Base-by-base conservation (phyloP, 176 grass and related monocot genomes). In the Avena insularis region DNA sequence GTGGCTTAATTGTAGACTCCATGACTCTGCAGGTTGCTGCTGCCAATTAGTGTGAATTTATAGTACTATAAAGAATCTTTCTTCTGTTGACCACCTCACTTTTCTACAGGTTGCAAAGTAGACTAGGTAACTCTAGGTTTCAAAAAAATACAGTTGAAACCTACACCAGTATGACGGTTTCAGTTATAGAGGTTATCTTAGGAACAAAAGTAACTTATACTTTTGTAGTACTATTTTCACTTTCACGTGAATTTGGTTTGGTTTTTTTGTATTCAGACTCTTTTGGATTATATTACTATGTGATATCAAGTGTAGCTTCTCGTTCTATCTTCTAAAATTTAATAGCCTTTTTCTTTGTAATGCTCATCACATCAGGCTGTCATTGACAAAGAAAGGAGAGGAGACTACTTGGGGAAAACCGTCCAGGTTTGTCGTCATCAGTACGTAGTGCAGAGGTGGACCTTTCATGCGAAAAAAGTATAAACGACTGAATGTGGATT, bases 381-480 rank as follows among this genome's bases (percentile, higher is more conserved):
- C 59, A 94, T 99, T 77, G 68, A 96, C 73, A 99, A 99, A 92
- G 97, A 99, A 90, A 94, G 97, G 84, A 94, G 73, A 91, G 97
- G 97, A 16, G 92, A 92, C 86, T 99, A 99, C 92, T 91, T 99
- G 61, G 97, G 97, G 51, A 96, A 93, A 90, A 99, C 97, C 78
- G 91, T 99, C 72, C 97, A 99, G 94, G 97, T 98, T 38, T 48
- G 74, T 85, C 35, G 40, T 77, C 33, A 76, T 77, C 33, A 76
- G 63, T 40, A 82, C 77, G 54, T 38, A 31, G 7, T 56, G 25
- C 50, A 35, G 65, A 84, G 48, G 16, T 54, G 45, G 58, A 85
- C 64, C 78, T 66, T 74, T 79, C 75, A 79, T 76, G 31, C 58
- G 6, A 85, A 6, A 6, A 31, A 16, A 77, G 48, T 47, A 82